Base-by-base conservation (phyloP, 2,329 filamentous ascomycete genomes). In the Penicillium glabrum region DNA sequence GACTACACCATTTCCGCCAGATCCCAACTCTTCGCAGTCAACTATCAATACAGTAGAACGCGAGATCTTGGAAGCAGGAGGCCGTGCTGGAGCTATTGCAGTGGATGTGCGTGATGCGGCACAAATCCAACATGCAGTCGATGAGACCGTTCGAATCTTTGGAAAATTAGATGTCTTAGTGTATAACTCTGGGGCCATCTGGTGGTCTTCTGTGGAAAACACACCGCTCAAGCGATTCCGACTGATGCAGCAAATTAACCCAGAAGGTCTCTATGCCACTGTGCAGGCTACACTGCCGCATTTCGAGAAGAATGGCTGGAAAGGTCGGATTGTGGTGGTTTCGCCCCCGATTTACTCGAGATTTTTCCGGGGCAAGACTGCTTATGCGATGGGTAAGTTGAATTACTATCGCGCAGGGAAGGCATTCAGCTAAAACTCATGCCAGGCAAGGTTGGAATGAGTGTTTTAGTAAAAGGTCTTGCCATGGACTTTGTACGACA, bases 131-230 rank as follows among this genome's bases (percentile, higher is more conserved):
- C 65, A 70, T 8, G 79, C 93, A 41, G 76, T 93, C 3, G 70
- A 82, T 23, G 72, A 80, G 54, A 87, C 87, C 0, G 75, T 89
- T 5, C 61, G 84, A 66, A 78, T 72, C 5, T 88, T 89, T 65
- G 81, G 82, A 44, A 83, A 82, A 23, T 77, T 96, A 3, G 90
- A 95, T 69, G 87, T 89, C 0, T 75, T 96, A 2, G 73, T 95
- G 48, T 96, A 96, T 79, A 96, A 95, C 71, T 87, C 88, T 0
- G 91, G 91, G 41, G 91, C 91, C 3, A 92, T 96, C 63, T 95
- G 88, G 87, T 93, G 90, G 90, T 83, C 88, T 0, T 83, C 88
- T 1, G 85, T 96, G 0, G 82, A 86, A 51, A 83, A 86, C 46
- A 93, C 90, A 0, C 87, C 89, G 0, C 77, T 89, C 61, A 89